Conservation (phyloP, 257 asterid genomes). For the Solanum commersonii region DNA sequence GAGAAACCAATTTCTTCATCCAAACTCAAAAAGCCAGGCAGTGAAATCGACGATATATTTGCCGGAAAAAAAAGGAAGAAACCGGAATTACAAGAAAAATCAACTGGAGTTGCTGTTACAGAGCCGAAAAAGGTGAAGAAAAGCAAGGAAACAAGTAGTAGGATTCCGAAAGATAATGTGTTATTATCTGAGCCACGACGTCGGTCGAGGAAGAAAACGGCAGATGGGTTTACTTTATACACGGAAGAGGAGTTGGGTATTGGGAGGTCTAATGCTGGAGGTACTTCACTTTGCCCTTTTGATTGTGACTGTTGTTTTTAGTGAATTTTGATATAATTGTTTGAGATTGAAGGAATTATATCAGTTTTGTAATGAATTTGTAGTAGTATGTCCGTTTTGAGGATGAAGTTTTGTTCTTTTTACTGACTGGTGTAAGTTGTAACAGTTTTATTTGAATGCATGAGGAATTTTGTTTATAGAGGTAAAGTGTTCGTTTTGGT, state of each 20-base stretch:
- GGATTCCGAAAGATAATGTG: background rate
- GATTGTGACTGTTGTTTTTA: constrained; percentile 79
- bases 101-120: background rate
- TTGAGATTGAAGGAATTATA: background rate
- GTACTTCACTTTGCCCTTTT: constrained; percentile 61
- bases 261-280: constrained; percentile 53
- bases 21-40: constrained; percentile 21
- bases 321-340: background rate
- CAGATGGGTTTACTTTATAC: constrained; percentile 51
- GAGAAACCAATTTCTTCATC: background rate
- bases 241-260: constrained; percentile 70
- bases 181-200: background rate
- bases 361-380: background rate
- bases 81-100: constrained; percentile 13
- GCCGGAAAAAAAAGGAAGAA: constrained; percentile 48
- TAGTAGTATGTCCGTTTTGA: background rate
- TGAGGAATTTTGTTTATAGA: background rate
- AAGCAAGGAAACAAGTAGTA: constrained; percentile 13
- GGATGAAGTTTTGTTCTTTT: background rate
- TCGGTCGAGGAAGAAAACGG: constrained; percentile 38
- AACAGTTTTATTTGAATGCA: background rate
- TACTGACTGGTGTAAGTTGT: background rate
- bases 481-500: background rate
- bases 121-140: constrained; percentile 17
- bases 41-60: constrained; percentile 69